These are phyloP conservation scores for Borealophlyctis nickersoniae DNA, from an alignment of 192 early-diverging fungal species.

Conservation along the genomic window DNA sequence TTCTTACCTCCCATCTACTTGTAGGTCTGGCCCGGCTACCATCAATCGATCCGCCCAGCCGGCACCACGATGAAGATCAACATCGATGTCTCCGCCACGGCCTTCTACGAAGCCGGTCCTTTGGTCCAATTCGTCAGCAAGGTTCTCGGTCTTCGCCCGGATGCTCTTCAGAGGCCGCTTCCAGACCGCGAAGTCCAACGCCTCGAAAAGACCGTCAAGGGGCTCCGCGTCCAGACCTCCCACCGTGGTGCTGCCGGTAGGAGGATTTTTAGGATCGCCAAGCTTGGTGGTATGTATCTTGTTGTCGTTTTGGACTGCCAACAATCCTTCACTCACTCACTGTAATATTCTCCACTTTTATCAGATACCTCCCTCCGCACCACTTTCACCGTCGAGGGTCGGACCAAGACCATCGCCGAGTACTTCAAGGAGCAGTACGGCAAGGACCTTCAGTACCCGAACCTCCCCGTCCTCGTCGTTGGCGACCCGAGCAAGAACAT, in stretches of 20 bases:
- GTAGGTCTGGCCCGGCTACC: slow-evolving; percentile 78
- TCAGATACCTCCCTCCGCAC: not conserved
- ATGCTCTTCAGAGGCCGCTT: not conserved
- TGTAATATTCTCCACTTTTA: not conserved
- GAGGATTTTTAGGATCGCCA: not conserved
- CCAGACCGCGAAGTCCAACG: not conserved
- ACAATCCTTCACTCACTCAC: too few species aligned
- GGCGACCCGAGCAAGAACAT: slow-evolving; percentile 26
- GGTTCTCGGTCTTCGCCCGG: slow-evolving; percentile 36
- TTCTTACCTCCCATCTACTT: too few species aligned
- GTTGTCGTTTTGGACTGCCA: not conserved
- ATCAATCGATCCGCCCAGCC: slow-evolving; percentile 70
- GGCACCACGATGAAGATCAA: slow-evolving; percentile 34
- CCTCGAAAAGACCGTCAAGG: slow-evolving; percentile 11
- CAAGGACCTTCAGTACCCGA: slow-evolving; percentile 20
- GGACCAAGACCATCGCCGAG: slow-evolving; percentile 3
- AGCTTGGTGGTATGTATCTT: not conserved
- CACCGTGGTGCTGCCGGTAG: not conserved
- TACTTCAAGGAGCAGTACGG: slow-evolving; percentile 23
- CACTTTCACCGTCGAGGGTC: not conserved
- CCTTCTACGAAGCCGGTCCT: slow-evolving; percentile 28
- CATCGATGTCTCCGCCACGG: slow-evolving; percentile 65
- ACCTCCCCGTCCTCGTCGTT: slow-evolving; percentile 23
- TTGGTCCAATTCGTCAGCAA: slow-evolving; percentile 52
- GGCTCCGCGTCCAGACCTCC: not conserved